Evolutionary conservation across 148 eudicot species (phyloP), one percentile per base, ranked within the genome.

Genomic region (Arctostaphylos glauca): DNA sequence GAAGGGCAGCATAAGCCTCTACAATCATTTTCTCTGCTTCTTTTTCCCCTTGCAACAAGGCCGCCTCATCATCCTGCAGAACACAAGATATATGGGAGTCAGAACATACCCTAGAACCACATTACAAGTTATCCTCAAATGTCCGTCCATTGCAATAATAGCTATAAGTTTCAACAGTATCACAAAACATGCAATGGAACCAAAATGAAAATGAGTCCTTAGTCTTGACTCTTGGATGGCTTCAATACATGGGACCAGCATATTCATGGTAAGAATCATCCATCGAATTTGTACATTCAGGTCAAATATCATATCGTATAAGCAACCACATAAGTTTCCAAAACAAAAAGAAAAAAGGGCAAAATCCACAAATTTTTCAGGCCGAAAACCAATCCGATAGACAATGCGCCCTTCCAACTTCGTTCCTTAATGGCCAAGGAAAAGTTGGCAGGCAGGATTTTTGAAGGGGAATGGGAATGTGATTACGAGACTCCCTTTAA

Each of bases 11-110:
- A 87, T 96, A 96, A 56, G 98, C 99, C 88, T 94, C 99, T 21
- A 96, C 91, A 54, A 94, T 94, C 97, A 92, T 96, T 82, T 96
- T 94, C 84, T 96, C 99, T 19, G 99, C 99, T 87, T 96, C 99
- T 93, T 93, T 96, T 90, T 93, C 98, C 77, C 96, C 97, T 87
- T 90, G 94, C 79, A 90, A 83, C 60, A 96, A 81, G 31, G 90
- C 92, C 78, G 87, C 94, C 73, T 93, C 97, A 48, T 86, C 94
- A 76, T 94, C 98, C 99, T 96, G 90, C 84, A 84, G 8, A 75
- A 47, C 71, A 49, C 76, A 52, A 81, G 59, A 81, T 81, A 77
- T 72, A 55, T 53, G 49, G 77, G 62, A 75, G 31, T 75, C 53
- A 67, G 76, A 49, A 79, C 8, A 21, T 18, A 6, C 7, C 6